These are phyloP conservation scores for Fusarium cicatricum DNA, from an alignment of 2,329 filamentous ascomycete genomes.

Conservation along the genomic window DNA sequence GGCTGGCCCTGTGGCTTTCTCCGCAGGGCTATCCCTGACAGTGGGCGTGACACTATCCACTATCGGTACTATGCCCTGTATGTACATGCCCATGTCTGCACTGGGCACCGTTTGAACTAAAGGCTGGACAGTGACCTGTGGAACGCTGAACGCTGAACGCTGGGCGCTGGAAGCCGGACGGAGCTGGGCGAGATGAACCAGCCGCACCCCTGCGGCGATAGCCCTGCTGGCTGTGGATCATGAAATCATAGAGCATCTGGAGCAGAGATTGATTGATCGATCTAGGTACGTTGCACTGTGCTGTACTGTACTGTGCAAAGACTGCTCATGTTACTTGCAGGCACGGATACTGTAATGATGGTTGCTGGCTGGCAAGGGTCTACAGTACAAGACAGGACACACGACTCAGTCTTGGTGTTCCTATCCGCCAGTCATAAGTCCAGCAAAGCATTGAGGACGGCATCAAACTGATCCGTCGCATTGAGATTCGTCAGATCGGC, in stretches of 20 bases:
- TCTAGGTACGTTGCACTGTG: no score
- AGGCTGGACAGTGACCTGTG: constrained; percentile 15
- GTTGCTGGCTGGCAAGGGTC: constrained; percentile 11
- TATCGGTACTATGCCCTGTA: no score
- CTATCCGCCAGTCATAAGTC: constrained; percentile 1
- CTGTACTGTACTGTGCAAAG: constrained; percentile 6
- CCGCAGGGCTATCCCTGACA: constrained; percentile 37
- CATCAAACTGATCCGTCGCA: background rate
- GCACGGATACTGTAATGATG: constrained; percentile 18
- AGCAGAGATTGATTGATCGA: constrained; percentile 34
- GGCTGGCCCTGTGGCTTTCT: constrained; percentile 32
- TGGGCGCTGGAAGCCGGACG: constrained; percentile 38
- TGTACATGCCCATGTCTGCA: constrained; percentile 1
- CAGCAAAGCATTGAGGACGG: background rate
- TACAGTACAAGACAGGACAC: background rate
- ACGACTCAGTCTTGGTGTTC: constrained; percentile 2
- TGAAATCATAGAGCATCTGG: constrained; percentile 44
- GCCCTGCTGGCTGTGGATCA: constrained; percentile 40
- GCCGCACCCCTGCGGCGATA: constrained; percentile 32
- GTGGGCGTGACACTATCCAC: constrained; percentile 36
- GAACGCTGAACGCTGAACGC: background rate
- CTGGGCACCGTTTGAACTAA: constrained; percentile 31
- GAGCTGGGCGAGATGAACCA: constrained; percentile 36
- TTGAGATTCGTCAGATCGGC: background rate
- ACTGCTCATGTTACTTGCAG: constrained; percentile 19